Base-by-base conservation (phyloP, 148 eudicot genomes). In the Vaccinium darrowii region DNA sequence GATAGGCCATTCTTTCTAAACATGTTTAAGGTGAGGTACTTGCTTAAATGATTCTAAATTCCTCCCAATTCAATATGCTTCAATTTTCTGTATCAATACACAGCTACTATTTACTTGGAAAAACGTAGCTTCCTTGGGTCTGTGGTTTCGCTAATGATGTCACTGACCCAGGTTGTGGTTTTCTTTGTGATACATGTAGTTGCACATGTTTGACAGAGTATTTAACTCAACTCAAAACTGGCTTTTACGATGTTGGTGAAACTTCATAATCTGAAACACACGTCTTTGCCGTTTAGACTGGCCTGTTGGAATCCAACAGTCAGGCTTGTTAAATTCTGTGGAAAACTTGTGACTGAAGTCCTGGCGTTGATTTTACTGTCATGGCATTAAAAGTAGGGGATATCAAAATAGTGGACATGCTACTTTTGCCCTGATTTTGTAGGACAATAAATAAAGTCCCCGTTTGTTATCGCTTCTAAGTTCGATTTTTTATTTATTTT, bases 21-120 rank as follows among this genome's bases (percentile, higher is more conserved):
- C 84, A 92, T 96, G 98, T 96, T 96, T 84, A 92, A 94, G 98
- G 99, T 96, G 58, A 92, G 85, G 53, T 58, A 57, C 56, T 79
- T 79, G n/a, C 43, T 54, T 18, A 80, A 49, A 78, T 71, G 58
- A 36, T 15, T 72, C 21, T 13, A n/a, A 19, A 47, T 23, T 16
- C 25, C 2, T 51, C 33, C 78, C 43, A 30, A 11, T 71, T 69
- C 78, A 49, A 5, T 69, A 50, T 30, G 51, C 82, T 10, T 54
- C 65, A 33, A 18, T 79, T 56, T 52, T 53, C 56, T 9, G 1
- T 53, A 53, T 53, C 56, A 9, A 53, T 0, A 25, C 36, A 67
- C 15, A 23, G 1, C 30, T 25, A 50, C 18, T 69, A 19, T 16
- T 30, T 33, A 25, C 72, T 39, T 9, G 19, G 52, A 65, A 36